These are phyloP conservation scores for Scheffersomyces lignicola DNA, from an alignment of 1,139 yeast genomes.

Conservation along the genomic window DNA sequence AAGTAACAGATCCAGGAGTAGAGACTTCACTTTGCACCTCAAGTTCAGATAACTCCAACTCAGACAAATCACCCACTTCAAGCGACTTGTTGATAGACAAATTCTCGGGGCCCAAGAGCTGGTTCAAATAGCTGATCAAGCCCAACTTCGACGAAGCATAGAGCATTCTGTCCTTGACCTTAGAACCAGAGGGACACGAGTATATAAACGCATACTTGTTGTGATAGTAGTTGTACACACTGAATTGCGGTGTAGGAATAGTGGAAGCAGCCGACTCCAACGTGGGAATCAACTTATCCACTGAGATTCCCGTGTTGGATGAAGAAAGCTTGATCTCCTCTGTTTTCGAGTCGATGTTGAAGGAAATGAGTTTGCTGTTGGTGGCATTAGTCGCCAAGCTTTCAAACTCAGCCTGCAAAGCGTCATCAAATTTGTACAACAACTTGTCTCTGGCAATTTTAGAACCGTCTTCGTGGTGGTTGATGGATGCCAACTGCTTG, in stretches of 20 bases:
- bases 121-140: constrained; percentile 52
- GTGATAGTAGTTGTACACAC: constrained; percentile 46
- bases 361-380: constrained; percentile 23
- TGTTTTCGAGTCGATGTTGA: constrained; percentile 29
- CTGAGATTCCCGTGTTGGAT: constrained; percentile 15
- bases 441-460: constrained; percentile 16
- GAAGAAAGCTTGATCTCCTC: constrained; percentile 29
- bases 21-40: constrained; percentile 14
- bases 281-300: constrained; percentile 21
- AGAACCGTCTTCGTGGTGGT: constrained; percentile 11
- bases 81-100: constrained; percentile 38
- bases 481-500: constrained; percentile 41
- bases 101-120: constrained; percentile 23
- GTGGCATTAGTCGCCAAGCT: constrained; percentile 14
- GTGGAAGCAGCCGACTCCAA: constrained; percentile 16
- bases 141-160: constrained; percentile 84
- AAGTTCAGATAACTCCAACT: constrained; percentile 49
- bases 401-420: constrained; percentile 24
- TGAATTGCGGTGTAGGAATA: constrained; percentile 49
- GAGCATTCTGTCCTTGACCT: constrained; percentile 88
- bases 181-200: constrained; percentile 88
- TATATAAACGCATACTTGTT: constrained; percentile 60
- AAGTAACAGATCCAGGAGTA: constrained; percentile 12
- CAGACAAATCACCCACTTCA: constrained; percentile 71
- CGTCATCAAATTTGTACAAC: constrained; percentile 28